A percentile compares a stretch with the other conserved stretches of the same genome.
Conservation (phyloP, 164 flowering plant genomes). For the Macadamia integrifolia region DNA sequence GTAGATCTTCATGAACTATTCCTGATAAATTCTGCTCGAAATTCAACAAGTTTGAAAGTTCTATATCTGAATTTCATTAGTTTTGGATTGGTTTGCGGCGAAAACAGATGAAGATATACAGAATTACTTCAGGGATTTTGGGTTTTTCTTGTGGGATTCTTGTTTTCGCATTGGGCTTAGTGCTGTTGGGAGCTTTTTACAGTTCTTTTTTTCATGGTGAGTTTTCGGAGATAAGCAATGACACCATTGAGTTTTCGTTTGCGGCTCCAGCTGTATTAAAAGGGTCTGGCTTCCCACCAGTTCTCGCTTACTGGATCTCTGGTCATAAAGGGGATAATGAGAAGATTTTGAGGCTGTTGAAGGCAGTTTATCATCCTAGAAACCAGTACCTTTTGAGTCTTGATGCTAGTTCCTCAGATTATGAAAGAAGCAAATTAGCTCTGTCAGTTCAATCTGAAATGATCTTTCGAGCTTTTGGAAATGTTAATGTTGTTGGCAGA, state of each 20-base stretch:
- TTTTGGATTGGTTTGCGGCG: background rate
- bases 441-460: constrained; percentile 18
- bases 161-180: constrained; percentile 5
- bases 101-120: constrained; percentile 6
- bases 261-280: constrained; percentile 13
- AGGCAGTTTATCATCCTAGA: constrained; percentile 53
- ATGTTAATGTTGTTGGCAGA: constrained; percentile 40
- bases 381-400: constrained; percentile 46
- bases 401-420: constrained; percentile 20
- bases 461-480: constrained; percentile 30
- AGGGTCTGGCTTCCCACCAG: constrained; percentile 34
- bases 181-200: constrained; percentile 11
- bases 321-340: constrained; percentile 34
- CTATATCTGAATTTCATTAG: background rate
- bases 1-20: no score
- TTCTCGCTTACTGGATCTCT: constrained; percentile 43
- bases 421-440: constrained; percentile 34
- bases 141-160: constrained; percentile 7
- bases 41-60: background rate
- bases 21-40: background rate
- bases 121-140: constrained; percentile 7
- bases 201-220: constrained; percentile 6
- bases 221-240: background rate
- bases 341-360: constrained; percentile 35
- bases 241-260: constrained; percentile 1